Base-by-base conservation (phyloP, 495 filamentous ascomycete genomes). In the Hypoxylon fuscum region DNA sequence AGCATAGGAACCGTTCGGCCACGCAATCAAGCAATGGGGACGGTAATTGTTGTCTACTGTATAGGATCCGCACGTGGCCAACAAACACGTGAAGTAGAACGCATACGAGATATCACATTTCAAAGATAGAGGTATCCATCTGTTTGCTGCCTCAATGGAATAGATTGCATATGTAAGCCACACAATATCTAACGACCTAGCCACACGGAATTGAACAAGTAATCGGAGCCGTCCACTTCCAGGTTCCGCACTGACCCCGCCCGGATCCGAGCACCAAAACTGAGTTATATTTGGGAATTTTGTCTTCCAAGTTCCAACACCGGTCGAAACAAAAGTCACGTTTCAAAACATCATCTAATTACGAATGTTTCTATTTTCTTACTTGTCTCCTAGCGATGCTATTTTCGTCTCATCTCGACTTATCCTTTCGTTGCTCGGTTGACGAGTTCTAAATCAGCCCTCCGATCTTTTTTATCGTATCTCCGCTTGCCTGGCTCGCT, bases 311-410 rank as follows among this genome's bases (percentile, higher is more conserved):
- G 5, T 14, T 15, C 35, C 12, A 2, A 2, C 12, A 2, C 15
- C 35, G 5, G 2, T 38, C 15, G 35, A 38, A 3, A 38, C 40
- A 40, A 49, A 38, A 9, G 18, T 37, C 37, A 59, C 25, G 25
- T 51, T 51, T 44, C 42, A 25, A 29, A 38, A 46, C 31, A 40
- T 45, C 31, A 40, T 45, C 9, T 17, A 27, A 27, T 8, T 8
- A 27, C 3, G 14, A 0, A 31, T 14, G 49, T 47, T 61, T 53
- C 57, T 54, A 61, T 59, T 59, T 59, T 51, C 27, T 44, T 27
- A n/a, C n/a, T n/a, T 29, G 20, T 23, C 45, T 47, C 56, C 29
- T 52, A 25, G 18, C 7, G 22, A 44, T n/a, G 20, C 34, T 43
- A 5, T 23, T 20, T 20, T 14, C 5, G 41, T 12, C 25, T 53